Evolutionary conservation across 768 basidiomycete species (phyloP), one percentile per base, ranked within the genome.

Genomic region (Tricholomella constricta): DNA sequence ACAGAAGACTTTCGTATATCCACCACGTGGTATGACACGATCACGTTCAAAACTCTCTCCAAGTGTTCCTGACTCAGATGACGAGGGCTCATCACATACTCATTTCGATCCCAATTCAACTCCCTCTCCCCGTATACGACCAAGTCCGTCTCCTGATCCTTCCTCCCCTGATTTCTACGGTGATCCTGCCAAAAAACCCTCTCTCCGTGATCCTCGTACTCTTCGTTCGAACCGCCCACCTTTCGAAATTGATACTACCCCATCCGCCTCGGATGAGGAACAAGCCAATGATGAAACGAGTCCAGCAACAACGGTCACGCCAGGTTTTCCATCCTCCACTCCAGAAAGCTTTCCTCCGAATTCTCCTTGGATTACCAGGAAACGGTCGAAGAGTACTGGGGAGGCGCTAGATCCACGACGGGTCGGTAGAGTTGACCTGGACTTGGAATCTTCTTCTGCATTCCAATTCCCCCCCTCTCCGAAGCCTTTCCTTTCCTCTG

Each of bases 1-100:
- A 57, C 79, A 77, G 43, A 70, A 73, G 17, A 72, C 75, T 37
- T 85, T 85, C 46, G 78, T 76, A 0, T 84, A 85, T 51, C 83
- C 84, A 44, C 83, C 83, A 1, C 68, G 74, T 29, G 56, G 65
- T 15, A 48, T 70, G 22, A 62, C 66, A 20, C 69, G 71, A 14
- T 64, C 66, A 1, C 70, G 69, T 52, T 68, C 64, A 6, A 72
- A 74, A 31, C 55, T 70, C 22, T 61, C 69, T 6, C 54, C 62
- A 6, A 61, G 54, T 34, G 52, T 62, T 43, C 63, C 65, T 20
- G 54, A 56, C 20, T 64, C 62, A 31, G 63, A 68, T 22, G 72
- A 74, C 14, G 64, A 70, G 49, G 31, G 19, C 14, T 14, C 22
- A 27, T 29, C 36, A 8, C 11, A 43, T 38, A 34, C 31, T 10